These are phyloP conservation scores for Fusarium dimerum DNA, from an alignment of 2,329 filamentous ascomycete species.

Conservation along the genomic window DNA sequence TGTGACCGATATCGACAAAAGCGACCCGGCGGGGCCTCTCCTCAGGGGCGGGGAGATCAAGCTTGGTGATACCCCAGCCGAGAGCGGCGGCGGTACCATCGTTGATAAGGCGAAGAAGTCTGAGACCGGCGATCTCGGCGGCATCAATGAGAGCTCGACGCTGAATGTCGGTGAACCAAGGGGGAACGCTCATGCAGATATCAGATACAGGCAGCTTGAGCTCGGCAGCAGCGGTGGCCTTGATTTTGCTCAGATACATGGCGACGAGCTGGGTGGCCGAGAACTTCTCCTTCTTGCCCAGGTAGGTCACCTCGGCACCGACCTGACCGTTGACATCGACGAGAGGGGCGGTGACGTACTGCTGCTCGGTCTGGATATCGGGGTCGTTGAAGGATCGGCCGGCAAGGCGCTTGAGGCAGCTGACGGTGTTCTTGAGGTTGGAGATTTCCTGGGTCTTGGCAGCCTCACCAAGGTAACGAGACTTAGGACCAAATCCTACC, in stretches of 20 bases:
- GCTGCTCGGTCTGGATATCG: conserved; percentile 89
- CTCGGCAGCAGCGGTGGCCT: conserved; percentile 82
- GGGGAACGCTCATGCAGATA: conserved; percentile 89
- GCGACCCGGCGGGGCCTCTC: conserved; percentile 89
- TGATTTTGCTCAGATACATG: conserved; percentile 96
- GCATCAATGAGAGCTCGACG: conserved; percentile 87
- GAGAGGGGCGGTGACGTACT: conserved; percentile 82
- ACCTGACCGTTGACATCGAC: conserved; percentile 93
- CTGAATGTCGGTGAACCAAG: conserved; percentile 97
- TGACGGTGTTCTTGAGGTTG: conserved; percentile 98
- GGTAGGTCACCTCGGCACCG: conserved; percentile 88
- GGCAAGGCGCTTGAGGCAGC: conserved; percentile 86
- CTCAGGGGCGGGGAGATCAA: conserved; percentile 83
- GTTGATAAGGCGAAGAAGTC: conserved; percentile 92
- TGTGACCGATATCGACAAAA: conserved; percentile 95
- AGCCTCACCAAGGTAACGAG: conserved; percentile 88
- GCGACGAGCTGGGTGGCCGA: conserved; percentile 89
- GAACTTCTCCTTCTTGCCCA: conserved; percentile 94
- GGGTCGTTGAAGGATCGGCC: conserved; percentile 86
- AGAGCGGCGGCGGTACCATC: conserved; percentile 96
- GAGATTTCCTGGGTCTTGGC: conserved; percentile 99
- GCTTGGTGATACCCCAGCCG: conserved; percentile 97
- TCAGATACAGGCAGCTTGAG: conserved; percentile 90
- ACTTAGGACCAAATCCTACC: conserved; percentile 93
- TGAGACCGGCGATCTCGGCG: conserved; percentile 89